Base-by-base conservation (phyloP, 2,329 filamentous ascomycete genomes). In the Exophiala phaeomuriformis region DNA sequence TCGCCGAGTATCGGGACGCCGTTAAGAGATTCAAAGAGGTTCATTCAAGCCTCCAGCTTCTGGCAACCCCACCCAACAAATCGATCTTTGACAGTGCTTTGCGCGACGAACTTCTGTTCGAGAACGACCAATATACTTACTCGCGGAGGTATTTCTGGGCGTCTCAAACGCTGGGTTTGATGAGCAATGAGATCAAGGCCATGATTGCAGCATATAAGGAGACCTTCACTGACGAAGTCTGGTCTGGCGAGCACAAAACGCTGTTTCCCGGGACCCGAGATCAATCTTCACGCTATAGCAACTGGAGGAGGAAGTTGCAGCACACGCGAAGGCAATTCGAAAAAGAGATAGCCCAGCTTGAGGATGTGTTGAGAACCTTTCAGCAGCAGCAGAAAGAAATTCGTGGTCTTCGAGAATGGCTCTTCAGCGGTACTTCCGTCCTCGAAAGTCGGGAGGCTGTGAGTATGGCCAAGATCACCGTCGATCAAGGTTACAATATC, bases 371-470 rank as follows among this genome's bases (percentile, higher is more conserved):
- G 54, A 71, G 77, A 63, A 74, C 80, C 53, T 79, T 80, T 57
- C 75, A 75, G 8, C 71, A 78, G 56, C 78, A 77, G 49, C 76
- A 78, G 61, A 75, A 71, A 51, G 73, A 79, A 55, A 65, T 68
- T 42, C 63, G 62, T 39, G 59, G 51, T 10, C 64, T 84, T 53
- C 70, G 81, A 49, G 80, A 84, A 55, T 80, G 84, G 64, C 72
- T 84, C 0, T 84, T 84, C 65, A 78, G 72, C 35, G 81, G 81
- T 1, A 83, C 80, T 8, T 59, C 73, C 2, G 81, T 85, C 51
- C 77, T 81, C 61, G 81, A 84, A 64, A 77, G 74, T 39, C 69
- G 81, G 9, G 76, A 81, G 59, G 80, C 77, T 10, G 81, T 85
- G 35, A 79, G 83, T 53, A 64, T 75, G 45, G 69, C 73, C 1